Conservation (phyloP, 2,329 filamentous ascomycete genomes). For the Aspergillus ochraceus region DNA sequence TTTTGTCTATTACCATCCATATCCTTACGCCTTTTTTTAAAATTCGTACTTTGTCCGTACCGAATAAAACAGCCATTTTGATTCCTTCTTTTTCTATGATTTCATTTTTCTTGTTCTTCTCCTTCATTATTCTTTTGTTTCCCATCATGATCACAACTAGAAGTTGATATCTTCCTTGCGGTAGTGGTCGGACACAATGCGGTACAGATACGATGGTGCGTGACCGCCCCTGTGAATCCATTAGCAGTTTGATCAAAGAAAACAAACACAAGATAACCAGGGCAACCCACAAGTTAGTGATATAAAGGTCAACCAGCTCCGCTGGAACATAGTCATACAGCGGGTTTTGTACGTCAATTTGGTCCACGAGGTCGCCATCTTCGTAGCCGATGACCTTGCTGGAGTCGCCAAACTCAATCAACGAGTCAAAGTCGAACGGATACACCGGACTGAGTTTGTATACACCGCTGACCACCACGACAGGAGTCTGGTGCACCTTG, state of each 20-base stretch:
- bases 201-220: constrained; percentile 64
- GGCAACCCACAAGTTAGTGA: constrained; percentile 73
- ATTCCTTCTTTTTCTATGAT: not conserved
- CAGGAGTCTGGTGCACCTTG: constrained; percentile 75
- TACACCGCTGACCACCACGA: constrained; percentile 85
- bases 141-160: constrained; percentile 17
- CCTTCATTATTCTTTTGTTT: constrained; percentile 5
- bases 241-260: constrained; percentile 16
- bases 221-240: constrained; percentile 54
- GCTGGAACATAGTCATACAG: constrained; percentile 80
- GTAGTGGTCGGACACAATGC: constrained; percentile 67
- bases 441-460: constrained; percentile 93
- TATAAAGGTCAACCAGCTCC: constrained; percentile 61
- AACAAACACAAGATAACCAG: not conserved
- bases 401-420: constrained; percentile 85
- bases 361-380: constrained; percentile 75
- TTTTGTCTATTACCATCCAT: constrained; percentile 12
- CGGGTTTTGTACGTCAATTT: constrained; percentile 75
- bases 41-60: not conserved
- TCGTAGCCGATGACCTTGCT: constrained; percentile 74
- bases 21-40: constrained; percentile 10
- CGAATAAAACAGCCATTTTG: not conserved
- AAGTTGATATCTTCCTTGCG: constrained; percentile 61
- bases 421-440: constrained; percentile 74
- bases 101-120: not conserved